Base-by-base conservation (phyloP, 164 flowering plant genomes). In the Liriodendron chinense region DNA sequence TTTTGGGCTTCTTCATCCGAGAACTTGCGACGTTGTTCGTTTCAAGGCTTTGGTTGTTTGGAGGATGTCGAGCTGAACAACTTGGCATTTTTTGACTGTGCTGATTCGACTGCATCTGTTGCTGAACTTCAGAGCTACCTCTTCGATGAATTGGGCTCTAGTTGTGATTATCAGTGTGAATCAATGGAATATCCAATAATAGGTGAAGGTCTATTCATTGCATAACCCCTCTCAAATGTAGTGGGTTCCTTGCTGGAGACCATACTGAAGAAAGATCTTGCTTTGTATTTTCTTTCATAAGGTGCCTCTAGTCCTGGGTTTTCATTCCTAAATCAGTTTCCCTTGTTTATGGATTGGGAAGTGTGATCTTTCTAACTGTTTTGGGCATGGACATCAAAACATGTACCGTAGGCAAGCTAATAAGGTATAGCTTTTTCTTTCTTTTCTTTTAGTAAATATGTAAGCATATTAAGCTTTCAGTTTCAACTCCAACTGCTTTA, bases 171-270 rank as follows among this genome's bases (percentile, higher is more conserved):
- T 78, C 79, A 78, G 3, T 70, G 18, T 61, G 94, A 91, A 61
- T 68, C 83, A 9, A 63, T 83, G 71, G 92, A 89, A 24, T 88
- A 78, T 76, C 79, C 91, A 53, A 61, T 81, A 12, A 71, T 85
- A 53, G 93, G 87, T 77, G 88, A 90, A 82, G 85, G 93, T 78
- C 78, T 91, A 61, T 90, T 86, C 75, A 83, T 91, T 67, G 83
- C 77, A 18, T 89, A 86, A 85, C 18, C 72, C 50, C 72, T n/a
- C 7, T 67, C 69, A 53, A 49, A 34, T 34, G 43, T 8, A 53
- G 18, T 53, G 59, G 18, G 18, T 47, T 70, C 66, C 56, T 73
- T 67, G 70, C 68, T 72, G 71, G 59, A 34, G 72, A 74, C 66
- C 48, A 13, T 70, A 65, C 20, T 65, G 69, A 73, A 56, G 78